Percentiles rank a stretch among this genome's conserved stretches.
These are phyloP conservation scores for Mycosphaerella arachidis DNA, from an alignment of 2,329 filamentous ascomycete genomes.

Conservation along the genomic window DNA sequence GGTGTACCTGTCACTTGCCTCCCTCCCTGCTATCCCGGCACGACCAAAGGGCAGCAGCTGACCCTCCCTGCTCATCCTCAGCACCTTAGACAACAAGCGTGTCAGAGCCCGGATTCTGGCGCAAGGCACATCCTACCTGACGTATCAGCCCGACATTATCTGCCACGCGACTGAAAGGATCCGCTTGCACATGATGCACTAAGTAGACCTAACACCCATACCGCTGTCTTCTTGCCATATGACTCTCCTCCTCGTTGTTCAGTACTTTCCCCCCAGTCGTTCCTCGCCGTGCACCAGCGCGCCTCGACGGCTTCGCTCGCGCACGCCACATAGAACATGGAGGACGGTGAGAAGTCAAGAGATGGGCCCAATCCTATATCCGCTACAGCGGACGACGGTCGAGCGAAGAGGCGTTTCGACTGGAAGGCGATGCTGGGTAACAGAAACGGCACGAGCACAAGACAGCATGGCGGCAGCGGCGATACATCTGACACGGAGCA, in stretches of 20 bases:
- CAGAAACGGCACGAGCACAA: slow-evolving; percentile 3
- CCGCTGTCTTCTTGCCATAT: neutral
- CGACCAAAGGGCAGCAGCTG: neutral
- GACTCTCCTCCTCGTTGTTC: neutral
- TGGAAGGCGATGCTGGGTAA: slow-evolving; percentile 21
- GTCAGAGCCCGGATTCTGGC: neutral
- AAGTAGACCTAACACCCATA: neutral
- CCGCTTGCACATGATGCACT: neutral
- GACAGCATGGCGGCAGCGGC: slow-evolving; percentile 12
- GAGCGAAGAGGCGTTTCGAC: slow-evolving; percentile 21
- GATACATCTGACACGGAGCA: slow-evolving; percentile 15
- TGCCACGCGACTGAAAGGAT: neutral
- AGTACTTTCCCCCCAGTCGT: neutral
- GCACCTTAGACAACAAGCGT: too few species aligned
- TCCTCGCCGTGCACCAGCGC: neutral
- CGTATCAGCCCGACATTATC: neutral
- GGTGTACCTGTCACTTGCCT: neutral
- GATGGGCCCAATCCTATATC: neutral
- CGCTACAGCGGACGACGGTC: slow-evolving; percentile 1
- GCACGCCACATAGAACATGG: neutral
- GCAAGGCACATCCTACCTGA: neutral
- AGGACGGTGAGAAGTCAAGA: neutral
- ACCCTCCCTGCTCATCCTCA: neutral
- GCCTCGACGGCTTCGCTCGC: neutral
- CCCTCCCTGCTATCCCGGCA: neutral